These are phyloP conservation scores for Amanita thiersii DNA, from an alignment of 768 basidiomycete species.

Conservation along the genomic window DNA sequence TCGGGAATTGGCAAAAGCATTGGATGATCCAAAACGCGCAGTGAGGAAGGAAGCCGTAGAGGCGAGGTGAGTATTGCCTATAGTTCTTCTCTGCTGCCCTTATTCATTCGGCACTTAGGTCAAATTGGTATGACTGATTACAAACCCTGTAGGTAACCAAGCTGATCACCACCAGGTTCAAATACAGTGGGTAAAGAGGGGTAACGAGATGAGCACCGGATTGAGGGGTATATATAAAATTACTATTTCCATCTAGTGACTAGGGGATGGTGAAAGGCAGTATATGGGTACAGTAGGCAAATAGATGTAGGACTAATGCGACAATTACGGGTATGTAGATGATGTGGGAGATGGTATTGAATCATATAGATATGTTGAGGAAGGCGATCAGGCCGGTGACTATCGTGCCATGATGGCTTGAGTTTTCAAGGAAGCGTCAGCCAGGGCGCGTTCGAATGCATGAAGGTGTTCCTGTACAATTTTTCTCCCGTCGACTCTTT, in stretches of 20 bases:
- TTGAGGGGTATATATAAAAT: slow-evolving; percentile 12
- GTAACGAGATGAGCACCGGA: slow-evolving; percentile 5
- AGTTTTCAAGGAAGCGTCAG: slow-evolving; percentile 68
- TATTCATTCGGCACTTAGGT: slow-evolving; percentile 21
- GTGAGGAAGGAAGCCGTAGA: slow-evolving; percentile 90
- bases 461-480: slow-evolving; percentile 72
- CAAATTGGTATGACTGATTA: slow-evolving; percentile 34
- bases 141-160: slow-evolving; percentile 11
- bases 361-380: slow-evolving; percentile 6
- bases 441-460: slow-evolving; percentile 66
- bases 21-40: slow-evolving; percentile 84
- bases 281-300: slow-evolving; percentile 9
- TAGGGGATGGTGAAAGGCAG: slow-evolving; percentile 5
- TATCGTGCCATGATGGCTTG: slow-evolving; percentile 76
- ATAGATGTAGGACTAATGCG: slow-evolving; percentile 13
- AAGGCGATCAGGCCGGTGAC: slow-evolving; percentile 19
- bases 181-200: slow-evolving; percentile 41
- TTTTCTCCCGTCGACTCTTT: slow-evolving; percentile 57
- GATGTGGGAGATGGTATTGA: slow-evolving; percentile 11
- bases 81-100: background rate
- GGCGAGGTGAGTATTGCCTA: slow-evolving; percentile 34
- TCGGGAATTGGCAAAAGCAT: slow-evolving; percentile 58
- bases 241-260: slow-evolving; percentile 20
- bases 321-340: slow-evolving; percentile 9
- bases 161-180: slow-evolving; percentile 37